Base-by-base conservation (phyloP, 176 grass and related monocot genomes). In the Aegilops longissima region DNA sequence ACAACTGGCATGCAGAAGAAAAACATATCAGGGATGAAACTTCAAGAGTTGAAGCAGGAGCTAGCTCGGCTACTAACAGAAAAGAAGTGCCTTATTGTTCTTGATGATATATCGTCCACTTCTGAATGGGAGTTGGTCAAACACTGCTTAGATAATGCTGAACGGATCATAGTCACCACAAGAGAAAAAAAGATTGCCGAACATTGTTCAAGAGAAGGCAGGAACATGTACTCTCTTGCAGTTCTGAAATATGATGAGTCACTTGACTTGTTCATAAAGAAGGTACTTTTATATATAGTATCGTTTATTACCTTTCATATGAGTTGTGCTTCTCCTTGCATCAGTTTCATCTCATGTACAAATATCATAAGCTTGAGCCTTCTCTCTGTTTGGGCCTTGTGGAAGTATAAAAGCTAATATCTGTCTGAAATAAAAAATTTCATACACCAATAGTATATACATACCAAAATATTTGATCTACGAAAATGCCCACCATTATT, bases 151-250 rank as follows among this genome's bases (percentile, higher is more conserved):
- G 1, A 1, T 10, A 12, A 17, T 39, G 52, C 77, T 20, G 16
- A 29, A 11, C 0, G 72, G 10, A 61, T 89, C 38, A 86, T 92
- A 5, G 16, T 89, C 6, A 92, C 86, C 5, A 86, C 83, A 0
- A 61, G 79, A 4, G 61, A 18, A 10, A 25, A 35, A 7, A 0
- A 2, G 1, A 8, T 92, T 44, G 87, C 87, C 2, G 0, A 39
- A 9, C 21, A 78, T 39, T 68, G 83, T 42, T 84, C 78, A 10
- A 0, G 30, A 18, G 2, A 1, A 9, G 1, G 9, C 2, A 6
- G 1, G 0, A 35, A 69, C 40, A 40, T 70, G 6, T 59, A 65
- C 8, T 0, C 5, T 44, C 39, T 92, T 27, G 0, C 6, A 6
- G 35, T 5, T 36, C 35, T 36, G 35, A 36, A 79, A 4, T 17